A percentile compares a stretch with the other conserved stretches of the same genome.
These are phyloP conservation scores for Quillaja saponaria DNA, from an alignment of 306 rosid genomes.

Conservation along the genomic window DNA sequence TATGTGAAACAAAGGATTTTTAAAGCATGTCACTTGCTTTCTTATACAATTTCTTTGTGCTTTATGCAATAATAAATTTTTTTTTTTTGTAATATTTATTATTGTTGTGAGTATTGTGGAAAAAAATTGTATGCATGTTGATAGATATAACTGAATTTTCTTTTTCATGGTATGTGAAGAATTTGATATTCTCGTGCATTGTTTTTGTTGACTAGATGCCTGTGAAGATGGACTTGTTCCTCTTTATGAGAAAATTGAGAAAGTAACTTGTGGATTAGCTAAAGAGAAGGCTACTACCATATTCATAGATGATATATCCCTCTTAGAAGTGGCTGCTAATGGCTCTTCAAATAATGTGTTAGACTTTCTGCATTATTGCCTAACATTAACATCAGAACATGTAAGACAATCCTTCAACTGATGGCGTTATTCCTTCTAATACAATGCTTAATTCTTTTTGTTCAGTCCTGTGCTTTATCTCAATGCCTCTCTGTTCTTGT, in stretches of 20 bases:
- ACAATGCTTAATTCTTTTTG: slow-evolving; percentile 2
- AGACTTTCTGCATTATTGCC: slow-evolving; percentile 90
- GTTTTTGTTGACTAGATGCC: slow-evolving; percentile 43
- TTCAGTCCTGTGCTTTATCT: slow-evolving; percentile 13
- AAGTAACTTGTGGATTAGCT: slow-evolving; percentile 44
- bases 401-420: slow-evolving; percentile 46
- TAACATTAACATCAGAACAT: slow-evolving; percentile 65
- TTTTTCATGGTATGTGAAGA: slow-evolving; percentile 5
- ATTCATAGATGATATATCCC: slow-evolving; percentile 77
- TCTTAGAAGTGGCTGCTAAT: slow-evolving; percentile 81
- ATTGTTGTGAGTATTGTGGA: too few species aligned
- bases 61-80: too few species aligned
- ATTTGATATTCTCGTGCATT: slow-evolving; percentile 20
- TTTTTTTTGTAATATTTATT: too few species aligned
- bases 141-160: neutral
- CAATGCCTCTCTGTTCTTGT: slow-evolving; percentile 28
- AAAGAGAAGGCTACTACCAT: slow-evolving; percentile 55
- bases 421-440: neutral
- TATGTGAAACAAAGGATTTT: too few species aligned
- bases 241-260: slow-evolving; percentile 64
- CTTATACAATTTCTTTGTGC: too few species aligned
- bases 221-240: slow-evolving; percentile 54
- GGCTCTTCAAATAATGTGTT: slow-evolving; percentile 70
- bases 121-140: neutral
- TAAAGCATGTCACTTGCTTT: too few species aligned